A percentile compares a stretch with the other conserved stretches of the same genome.
Evolutionary conservation across 805 yeast species (phyloP).

Genomic region (Candida saitoana): DNA sequence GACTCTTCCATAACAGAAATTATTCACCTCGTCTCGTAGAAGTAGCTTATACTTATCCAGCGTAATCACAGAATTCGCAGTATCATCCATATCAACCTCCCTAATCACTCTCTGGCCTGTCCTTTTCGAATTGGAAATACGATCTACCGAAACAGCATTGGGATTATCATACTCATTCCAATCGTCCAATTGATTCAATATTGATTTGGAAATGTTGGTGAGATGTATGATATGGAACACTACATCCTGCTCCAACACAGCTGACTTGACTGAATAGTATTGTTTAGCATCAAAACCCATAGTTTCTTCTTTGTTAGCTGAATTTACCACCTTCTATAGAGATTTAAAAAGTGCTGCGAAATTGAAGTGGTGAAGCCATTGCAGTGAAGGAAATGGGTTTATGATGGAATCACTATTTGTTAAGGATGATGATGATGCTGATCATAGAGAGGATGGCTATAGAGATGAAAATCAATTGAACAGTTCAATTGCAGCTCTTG

Average conservation of each 20-base stretch:
- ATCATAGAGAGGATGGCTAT: background rate
- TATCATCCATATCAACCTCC: constrained; percentile 45
- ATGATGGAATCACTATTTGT: constrained; percentile 29
- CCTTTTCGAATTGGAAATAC: constrained; percentile 31
- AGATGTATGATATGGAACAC: constrained; percentile 56
- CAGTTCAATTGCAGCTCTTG: background rate
- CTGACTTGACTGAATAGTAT: constrained; percentile 3
- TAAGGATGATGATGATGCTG: constrained; percentile 20
- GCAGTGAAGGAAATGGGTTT: background rate
- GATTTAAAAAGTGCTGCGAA: background rate
- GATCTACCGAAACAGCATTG: constrained; percentile 56
- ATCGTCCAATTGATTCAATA: constrained; percentile 51
- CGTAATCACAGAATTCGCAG: constrained; percentile 3
- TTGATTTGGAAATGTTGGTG: constrained; percentile 50
- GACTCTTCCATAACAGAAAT: constrained; percentile 53
- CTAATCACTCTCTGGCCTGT: constrained; percentile 35
- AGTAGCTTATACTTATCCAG: constrained; percentile 48
- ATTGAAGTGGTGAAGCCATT: background rate
- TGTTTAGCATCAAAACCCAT: constrained; percentile 10
- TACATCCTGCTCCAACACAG: constrained; percentile 9
- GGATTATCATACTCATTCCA: constrained; percentile 51
- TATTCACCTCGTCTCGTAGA: constrained; percentile 50
- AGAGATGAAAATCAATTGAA: background rate
- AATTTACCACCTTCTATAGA: too few relatives aligned
- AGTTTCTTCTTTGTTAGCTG: background rate